phyloP scores from a whole-genome alignment of 78 protist genomes.

The Dictyostelium firmibasis region DNA sequence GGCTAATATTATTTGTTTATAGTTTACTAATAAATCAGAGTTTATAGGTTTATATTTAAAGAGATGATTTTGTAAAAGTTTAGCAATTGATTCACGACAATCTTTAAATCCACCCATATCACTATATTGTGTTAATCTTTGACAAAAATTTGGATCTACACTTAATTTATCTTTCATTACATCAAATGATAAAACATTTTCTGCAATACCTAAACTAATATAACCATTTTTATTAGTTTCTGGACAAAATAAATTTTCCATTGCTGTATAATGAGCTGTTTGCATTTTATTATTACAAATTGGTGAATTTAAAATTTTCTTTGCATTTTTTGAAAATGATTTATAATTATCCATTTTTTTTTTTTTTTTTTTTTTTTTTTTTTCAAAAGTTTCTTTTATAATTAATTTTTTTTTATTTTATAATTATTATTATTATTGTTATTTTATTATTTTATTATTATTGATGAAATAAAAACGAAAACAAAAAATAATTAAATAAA shows the following conservation, averaged over 20 bases:
- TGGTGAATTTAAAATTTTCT: neutral
- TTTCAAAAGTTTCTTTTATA: too few species aligned
- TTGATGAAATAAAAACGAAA: too few species aligned
- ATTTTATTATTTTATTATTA: too few species aligned
- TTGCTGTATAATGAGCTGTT: neutral
- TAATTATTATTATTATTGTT: too few species aligned
- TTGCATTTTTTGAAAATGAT: slow-evolving; percentile 25
- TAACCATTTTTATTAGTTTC: slow-evolving; percentile 45
- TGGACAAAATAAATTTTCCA: neutral
- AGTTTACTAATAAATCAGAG: neutral
- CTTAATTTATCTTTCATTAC: slow-evolving; percentile 30
- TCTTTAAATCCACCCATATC: slow-evolving; percentile 33
- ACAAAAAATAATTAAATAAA: too few species aligned
- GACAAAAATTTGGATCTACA: slow-evolving; percentile 23
- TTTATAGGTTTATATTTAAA: neutral
- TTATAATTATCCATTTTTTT: neutral
- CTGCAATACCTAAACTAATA: slow-evolving; percentile 39
- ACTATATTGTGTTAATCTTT: neutral
- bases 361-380: neutral
- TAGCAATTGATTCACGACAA: slow-evolving; percentile 18
- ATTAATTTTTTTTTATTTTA: neutral
- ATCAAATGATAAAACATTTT: slow-evolving; percentile 36
- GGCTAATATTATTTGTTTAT: neutral
- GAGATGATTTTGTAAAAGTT: neutral
- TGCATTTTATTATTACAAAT: neutral